Evolutionary conservation across 2,329 filamentous ascomycete species (phyloP).

Genomic region (Xylaria arbuscula): DNA sequence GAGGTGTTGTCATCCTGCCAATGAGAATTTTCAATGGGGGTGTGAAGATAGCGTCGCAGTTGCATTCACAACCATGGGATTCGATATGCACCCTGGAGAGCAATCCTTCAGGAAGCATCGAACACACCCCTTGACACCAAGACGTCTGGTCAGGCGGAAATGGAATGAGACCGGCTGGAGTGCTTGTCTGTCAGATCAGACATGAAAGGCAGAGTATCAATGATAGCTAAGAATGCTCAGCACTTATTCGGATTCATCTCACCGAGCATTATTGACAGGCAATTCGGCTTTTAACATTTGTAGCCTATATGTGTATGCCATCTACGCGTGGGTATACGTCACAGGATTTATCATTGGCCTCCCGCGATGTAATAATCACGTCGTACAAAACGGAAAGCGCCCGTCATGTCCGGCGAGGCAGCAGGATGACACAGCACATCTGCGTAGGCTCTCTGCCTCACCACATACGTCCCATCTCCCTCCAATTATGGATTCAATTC

Average conservation of each 20-base stretch:
- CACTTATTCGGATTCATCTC: not conserved
- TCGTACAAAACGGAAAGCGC: not conserved
- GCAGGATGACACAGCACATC: slow-evolving; percentile 20
- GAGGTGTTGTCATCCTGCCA: slow-evolving; percentile 17
- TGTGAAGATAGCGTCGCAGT: slow-evolving; percentile 10
- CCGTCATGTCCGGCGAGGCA: slow-evolving; percentile 16
- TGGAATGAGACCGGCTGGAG: slow-evolving; percentile 9
- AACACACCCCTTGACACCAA: slow-evolving; percentile 6
- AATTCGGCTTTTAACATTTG: not conserved
- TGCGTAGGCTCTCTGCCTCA: slow-evolving; percentile 3
- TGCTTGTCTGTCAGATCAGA: slow-evolving; percentile 14
- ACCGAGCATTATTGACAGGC: not conserved
- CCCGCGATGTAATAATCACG: not conserved
- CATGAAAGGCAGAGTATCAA: not conserved
- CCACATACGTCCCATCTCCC: not conserved
- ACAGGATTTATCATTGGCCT: slow-evolving; percentile 1
- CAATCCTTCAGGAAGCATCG: slow-evolving; percentile 30
- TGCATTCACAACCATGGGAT: slow-evolving; percentile 23
- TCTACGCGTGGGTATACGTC: not conserved
- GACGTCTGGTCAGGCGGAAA: slow-evolving; percentile 5
- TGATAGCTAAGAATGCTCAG: not conserved
- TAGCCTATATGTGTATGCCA: not conserved
- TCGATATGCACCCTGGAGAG: slow-evolving; percentile 26
- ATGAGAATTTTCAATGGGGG: not conserved
- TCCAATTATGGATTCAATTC: not conserved